Evolutionary conservation across 2,329 filamentous ascomycete species (phyloP).

Genomic region (Fonsecaea monophora): DNA sequence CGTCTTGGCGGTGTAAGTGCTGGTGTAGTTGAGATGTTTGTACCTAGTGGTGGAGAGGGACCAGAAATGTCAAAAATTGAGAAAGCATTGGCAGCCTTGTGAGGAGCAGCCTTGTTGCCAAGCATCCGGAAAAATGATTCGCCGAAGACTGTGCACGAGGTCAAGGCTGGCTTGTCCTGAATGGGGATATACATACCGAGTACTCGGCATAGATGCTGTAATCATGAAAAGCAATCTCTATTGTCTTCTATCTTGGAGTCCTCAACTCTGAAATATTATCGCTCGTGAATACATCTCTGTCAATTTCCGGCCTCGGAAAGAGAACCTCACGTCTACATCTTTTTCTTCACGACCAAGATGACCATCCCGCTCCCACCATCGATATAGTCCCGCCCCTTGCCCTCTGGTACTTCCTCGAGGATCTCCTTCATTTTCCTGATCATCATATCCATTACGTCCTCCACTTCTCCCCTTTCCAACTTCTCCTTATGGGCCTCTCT

Average conservation of each 20-base stretch:
- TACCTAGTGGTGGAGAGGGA: not conserved
- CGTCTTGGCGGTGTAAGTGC: not conserved
- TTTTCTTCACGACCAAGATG: slow-evolving; percentile 39
- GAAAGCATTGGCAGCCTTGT: slow-evolving; percentile 1
- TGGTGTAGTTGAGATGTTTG: not conserved
- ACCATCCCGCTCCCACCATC: slow-evolving; percentile 35
- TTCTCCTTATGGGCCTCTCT: slow-evolving; percentile 49
- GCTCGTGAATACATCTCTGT: not conserved
- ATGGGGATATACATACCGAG: not conserved
- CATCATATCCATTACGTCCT: slow-evolving; percentile 45
- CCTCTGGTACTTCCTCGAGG: slow-evolving; percentile 41
- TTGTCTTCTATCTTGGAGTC: not conserved
- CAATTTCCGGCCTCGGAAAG: not conserved
- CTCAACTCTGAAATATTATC: not conserved
- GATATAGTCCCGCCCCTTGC: slow-evolving; percentile 39
- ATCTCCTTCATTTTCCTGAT: slow-evolving; percentile 40
- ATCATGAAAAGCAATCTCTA: not conserved
- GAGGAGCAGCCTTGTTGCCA: slow-evolving; percentile 6
- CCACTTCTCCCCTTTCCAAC: slow-evolving; percentile 44
- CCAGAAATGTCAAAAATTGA: not conserved
- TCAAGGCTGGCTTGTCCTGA: not conserved
- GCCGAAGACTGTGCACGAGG: not conserved
- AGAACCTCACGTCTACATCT: slow-evolving; percentile 24
- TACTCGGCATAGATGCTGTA: no score
- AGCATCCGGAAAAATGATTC: not conserved